Base-by-base conservation (phyloP, 164 flowering plant species). In the Piper longum region DNA sequence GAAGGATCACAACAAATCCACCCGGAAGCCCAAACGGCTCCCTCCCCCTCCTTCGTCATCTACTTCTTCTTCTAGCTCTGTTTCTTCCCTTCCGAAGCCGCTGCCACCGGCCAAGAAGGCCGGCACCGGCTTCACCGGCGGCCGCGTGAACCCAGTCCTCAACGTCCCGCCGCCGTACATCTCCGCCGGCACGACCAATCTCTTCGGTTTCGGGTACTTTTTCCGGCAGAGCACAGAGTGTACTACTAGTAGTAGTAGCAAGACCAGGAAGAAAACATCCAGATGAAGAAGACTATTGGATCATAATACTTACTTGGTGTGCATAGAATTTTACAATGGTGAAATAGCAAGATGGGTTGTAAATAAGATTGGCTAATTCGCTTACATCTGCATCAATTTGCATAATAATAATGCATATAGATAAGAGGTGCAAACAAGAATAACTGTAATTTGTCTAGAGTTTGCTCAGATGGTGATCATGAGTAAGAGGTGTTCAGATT, bases 101-200 rank as follows among this genome's bases (percentile, higher is more conserved):
- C 11, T 9, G 6, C 62, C 68, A 3, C 84, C 82, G 26, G 56
- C 62, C 64, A 73, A 59, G 62, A 79, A 73, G 80, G 85, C 73
- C 48, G 56, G 83, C 70, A 68, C 76, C 62, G 74, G 75, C 57
- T 74, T 78, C 44, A 71, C 77, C 66, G 82, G 82, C 3, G 74
- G 79, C 62, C 62, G 81, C 61, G 73, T 88, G 43, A 85, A 71
- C 62, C 89, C 95, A 19, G 85, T 83, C 58, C 65, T 88, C 72
- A 85, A 86, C 69, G 74, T 88, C 9, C 85, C 88, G n/a, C 83
- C 85, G 11, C 78, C 83, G 48, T 83, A 76, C 69, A 79, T 88
- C 63, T 71, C 87, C 19, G 82, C 64, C 63, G 85, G 79, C 8
- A 79, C 79, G 59, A 80, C 69, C 0, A 76, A 66, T 66, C 78